Percentiles rank a stretch among this genome's conserved stretches.
Conservation (phyloP, 495 filamentous ascomycete species). For the Terfezia claveryi region DNA sequence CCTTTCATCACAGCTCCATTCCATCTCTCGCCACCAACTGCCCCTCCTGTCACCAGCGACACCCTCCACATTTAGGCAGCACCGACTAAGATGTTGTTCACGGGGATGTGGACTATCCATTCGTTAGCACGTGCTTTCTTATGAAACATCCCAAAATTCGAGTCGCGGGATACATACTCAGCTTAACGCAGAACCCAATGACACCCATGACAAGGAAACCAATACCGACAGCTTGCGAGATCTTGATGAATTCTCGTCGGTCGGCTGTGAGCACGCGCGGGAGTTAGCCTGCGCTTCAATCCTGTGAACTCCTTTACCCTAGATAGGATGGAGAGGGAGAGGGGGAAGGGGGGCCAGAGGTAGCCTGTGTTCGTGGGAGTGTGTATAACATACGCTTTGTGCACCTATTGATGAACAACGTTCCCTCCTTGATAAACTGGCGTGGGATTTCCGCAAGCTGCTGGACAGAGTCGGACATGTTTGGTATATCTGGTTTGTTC, state of each 20-base stretch:
- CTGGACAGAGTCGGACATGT: constrained; percentile 56
- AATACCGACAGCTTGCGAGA: constrained; percentile 85
- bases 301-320: background rate
- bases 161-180: constrained; percentile 36
- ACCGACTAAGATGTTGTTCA: constrained; percentile 57
- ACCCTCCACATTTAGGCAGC: background rate
- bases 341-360: background rate
- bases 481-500: background rate
- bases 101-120: constrained; percentile 48
- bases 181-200: constrained; percentile 85
- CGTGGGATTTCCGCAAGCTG: constrained; percentile 61
- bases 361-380: background rate
- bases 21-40: background rate
- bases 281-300: too few relatives aligned
- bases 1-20: background rate
- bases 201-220: constrained; percentile 72
- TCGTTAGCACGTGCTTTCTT: constrained; percentile 3
- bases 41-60: background rate
- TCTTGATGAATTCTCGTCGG: constrained; percentile 74
- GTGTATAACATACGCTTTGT: constrained; percentile 44
- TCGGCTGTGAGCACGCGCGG: constrained; percentile 31
- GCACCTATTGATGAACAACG: constrained; percentile 63
- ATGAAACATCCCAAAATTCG: background rate
- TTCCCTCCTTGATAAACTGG: constrained; percentile 63
- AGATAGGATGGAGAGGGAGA: background rate